Evolutionary conservation across 257 asterid species (phyloP).

Genomic region (Ehretia macrophylla): DNA sequence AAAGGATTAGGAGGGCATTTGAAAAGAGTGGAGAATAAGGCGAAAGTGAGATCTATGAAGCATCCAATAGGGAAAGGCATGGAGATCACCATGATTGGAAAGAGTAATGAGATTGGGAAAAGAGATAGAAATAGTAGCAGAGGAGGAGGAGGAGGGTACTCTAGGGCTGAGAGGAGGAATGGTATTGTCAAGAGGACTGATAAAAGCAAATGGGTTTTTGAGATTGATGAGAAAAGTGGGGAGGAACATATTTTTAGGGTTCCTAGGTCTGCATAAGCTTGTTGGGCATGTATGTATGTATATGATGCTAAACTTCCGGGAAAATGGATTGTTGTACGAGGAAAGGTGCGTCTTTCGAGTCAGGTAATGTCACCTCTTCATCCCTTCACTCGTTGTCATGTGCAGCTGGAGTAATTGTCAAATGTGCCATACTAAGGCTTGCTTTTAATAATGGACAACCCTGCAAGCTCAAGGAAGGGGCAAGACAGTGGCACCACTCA

Average conservation of each 20-base stretch:
- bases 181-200: constrained; percentile 28
- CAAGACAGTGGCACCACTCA: too few species aligned
- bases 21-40: constrained; percentile 37
- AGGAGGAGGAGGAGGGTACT: constrained; percentile 29
- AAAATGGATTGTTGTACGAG: too few species aligned
- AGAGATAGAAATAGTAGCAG: constrained; percentile 20
- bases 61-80: constrained; percentile 56
- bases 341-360: too few species aligned
- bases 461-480: too few species aligned
- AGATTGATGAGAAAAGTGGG: constrained; percentile 57
- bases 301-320: too few species aligned
- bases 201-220: constrained; percentile 50
- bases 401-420: too few species aligned
- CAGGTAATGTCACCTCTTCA: background rate
- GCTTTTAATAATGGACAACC: too few species aligned
- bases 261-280: background rate
- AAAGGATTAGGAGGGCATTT: constrained; percentile 39
- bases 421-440: too few species aligned
- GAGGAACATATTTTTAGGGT: constrained; percentile 64
- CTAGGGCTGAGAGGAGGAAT: constrained; percentile 27
- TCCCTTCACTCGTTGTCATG: too few species aligned
- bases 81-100: constrained; percentile 60
- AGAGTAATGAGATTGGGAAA: constrained; percentile 25
- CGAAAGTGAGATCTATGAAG: constrained; percentile 39
- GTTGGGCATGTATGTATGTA: background rate